These are phyloP conservation scores for Triangularia verruculosa DNA, from an alignment of 2,329 filamentous ascomycete species.

Conservation along the genomic window DNA sequence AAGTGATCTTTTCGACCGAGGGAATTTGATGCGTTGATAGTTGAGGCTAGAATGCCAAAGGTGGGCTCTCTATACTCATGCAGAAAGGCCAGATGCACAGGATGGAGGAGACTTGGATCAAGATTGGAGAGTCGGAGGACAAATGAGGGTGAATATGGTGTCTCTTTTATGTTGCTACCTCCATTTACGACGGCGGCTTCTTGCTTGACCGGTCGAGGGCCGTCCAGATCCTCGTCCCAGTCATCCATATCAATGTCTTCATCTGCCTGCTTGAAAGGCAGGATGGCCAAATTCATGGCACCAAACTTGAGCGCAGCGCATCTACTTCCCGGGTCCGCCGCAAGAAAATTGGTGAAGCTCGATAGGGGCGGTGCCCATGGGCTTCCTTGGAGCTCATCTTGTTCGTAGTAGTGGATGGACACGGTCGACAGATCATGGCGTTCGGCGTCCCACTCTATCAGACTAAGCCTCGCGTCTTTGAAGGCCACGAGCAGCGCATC, in stretches of 20 bases:
- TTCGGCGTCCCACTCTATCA: constrained; percentile 90
- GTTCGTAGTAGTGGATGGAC: constrained; percentile 97
- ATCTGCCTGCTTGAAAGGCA: constrained; percentile 83
- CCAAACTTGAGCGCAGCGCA: constrained; percentile 96
- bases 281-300: constrained; percentile 80
- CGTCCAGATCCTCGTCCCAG: constrained; percentile 80
- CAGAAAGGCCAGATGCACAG: constrained; percentile 87
- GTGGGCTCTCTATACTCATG: constrained; percentile 97
- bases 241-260: constrained; percentile 91
- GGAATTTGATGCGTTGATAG: constrained; percentile 67
- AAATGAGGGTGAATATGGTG: constrained; percentile 86
- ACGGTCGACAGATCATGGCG: constrained; percentile 77
- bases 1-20: constrained; percentile 82
- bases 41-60: constrained; percentile 87
- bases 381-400: constrained; percentile 78
- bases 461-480: constrained; percentile 86
- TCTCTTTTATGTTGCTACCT: constrained; percentile 53
- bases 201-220: constrained; percentile 54
- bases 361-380: constrained; percentile 78
- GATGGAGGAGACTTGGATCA: constrained; percentile 82
- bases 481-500: constrained; percentile 81
- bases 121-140: constrained; percentile 86
- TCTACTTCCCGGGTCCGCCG: constrained; percentile 84
- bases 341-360: constrained; percentile 75
- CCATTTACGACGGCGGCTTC: constrained; percentile 42